phyloP scores from a whole-genome alignment of 1,284 basidiomycete species.

The Cutaneotrichosporon sp. region DNA sequence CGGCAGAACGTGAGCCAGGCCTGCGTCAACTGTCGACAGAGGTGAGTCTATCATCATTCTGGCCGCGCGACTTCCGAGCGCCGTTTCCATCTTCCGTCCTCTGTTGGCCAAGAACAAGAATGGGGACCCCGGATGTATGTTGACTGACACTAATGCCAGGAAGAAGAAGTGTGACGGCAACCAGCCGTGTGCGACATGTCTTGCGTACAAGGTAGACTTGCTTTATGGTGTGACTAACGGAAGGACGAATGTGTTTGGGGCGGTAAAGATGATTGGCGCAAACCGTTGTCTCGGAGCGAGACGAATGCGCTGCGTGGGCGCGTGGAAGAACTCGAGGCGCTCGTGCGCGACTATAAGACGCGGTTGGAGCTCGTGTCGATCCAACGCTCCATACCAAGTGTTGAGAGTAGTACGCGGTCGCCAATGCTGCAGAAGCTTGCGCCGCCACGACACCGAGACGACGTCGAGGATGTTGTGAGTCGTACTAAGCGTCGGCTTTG shows the following conservation, averaged over 20 bases:
- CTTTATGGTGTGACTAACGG: background rate
- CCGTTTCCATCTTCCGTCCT: background rate
- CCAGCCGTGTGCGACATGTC: slow-evolving; percentile 42
- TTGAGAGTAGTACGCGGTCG: background rate
- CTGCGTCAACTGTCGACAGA: slow-evolving; percentile 12
- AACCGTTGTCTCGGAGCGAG: slow-evolving; percentile 32
- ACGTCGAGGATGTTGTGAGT: slow-evolving; percentile 15
- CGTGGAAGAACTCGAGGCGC: slow-evolving; percentile 32
- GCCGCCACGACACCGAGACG: slow-evolving; percentile 6
- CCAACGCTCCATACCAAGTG: background rate
- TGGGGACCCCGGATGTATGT: background rate
- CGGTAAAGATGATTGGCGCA: slow-evolving; percentile 33
- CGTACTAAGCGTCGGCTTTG: background rate
- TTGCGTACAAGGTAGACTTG: slow-evolving; percentile 34
- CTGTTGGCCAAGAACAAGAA: background rate
- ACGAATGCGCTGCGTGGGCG: slow-evolving; percentile 34
- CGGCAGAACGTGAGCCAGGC: slow-evolving; percentile 17
- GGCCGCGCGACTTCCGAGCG: slow-evolving; percentile 5
- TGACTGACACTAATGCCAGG: slow-evolving; percentile 21
- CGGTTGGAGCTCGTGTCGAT: slow-evolving; percentile 7
- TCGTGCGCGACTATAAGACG: slow-evolving; percentile 1
- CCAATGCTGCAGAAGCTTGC: background rate
- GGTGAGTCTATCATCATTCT: background rate
- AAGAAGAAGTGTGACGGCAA: slow-evolving; percentile 46
- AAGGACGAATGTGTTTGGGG: slow-evolving; percentile 42